Evolutionary conservation across 2,329 filamentous ascomycete genomes (phyloP).

Genomic region (Trichoderma semiorbis): DNA sequence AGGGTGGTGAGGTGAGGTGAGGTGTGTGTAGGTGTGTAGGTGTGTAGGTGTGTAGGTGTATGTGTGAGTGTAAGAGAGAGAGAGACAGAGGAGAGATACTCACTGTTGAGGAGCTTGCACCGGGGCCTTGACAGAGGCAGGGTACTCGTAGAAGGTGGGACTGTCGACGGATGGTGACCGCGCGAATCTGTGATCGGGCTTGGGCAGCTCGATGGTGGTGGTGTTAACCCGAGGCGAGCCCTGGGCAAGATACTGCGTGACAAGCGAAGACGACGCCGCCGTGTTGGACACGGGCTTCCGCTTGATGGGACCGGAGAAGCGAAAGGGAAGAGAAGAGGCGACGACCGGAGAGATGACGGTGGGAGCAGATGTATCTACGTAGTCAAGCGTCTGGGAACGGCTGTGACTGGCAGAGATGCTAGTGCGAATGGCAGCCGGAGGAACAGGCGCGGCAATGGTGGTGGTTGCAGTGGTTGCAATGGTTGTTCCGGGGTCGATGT

Average conservation of each 20-base stretch:
- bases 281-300: conserved; percentile 59
- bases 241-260: conserved; percentile 20
- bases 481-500: not conserved
- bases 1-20: not conserved
- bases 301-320: conserved; percentile 42
- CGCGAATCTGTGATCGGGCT: conserved; percentile 53
- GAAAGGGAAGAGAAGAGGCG: conserved; percentile 20
- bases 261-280: conserved; percentile 29
- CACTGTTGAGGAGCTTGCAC: conserved; percentile 25
- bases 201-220: conserved; percentile 38
- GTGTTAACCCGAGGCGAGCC: conserved; percentile 25
- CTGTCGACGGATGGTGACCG: conserved; percentile 56
- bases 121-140: conserved; percentile 27
- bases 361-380: conserved; percentile 19
- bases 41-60: not conserved
- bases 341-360: conserved; percentile 20
- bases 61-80: not conserved
- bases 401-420: conserved; percentile 20
- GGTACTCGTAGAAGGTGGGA: conserved; percentile 60
- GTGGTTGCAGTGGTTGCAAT: not conserved
- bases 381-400: conserved; percentile 27
- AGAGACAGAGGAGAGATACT: conserved; percentile 21
- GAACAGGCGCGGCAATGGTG: conserved; percentile 14
- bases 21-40: not conserved
- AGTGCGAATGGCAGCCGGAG: conserved; percentile 7